These are phyloP conservation scores for Suillus decipiens DNA, from an alignment of 768 basidiomycete species.

Conservation along the genomic window DNA sequence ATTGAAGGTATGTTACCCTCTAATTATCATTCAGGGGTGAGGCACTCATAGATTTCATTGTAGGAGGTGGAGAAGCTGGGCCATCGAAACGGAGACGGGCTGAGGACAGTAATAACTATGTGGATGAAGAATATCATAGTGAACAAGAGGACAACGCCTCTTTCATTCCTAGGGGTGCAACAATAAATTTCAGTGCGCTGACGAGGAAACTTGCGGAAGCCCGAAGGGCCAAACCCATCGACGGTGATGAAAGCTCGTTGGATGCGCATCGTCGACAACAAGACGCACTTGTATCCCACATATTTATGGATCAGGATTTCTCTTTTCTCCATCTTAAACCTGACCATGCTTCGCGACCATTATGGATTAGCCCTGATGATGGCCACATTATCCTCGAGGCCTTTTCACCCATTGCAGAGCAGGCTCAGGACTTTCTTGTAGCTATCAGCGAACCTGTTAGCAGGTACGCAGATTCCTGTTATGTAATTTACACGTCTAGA, in stretches of 20 bases:
- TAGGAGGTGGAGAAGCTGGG: constrained; percentile 23
- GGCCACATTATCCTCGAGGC: constrained; percentile 95
- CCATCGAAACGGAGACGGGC: constrained; percentile 46
- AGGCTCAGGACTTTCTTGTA: constrained; percentile 97
- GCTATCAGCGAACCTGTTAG: constrained; percentile 99
- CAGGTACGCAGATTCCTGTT: constrained; percentile 61
- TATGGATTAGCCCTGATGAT: constrained; percentile 95
- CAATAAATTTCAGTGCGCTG: constrained; percentile 86
- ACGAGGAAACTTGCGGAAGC: constrained; percentile 77
- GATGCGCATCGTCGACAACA: constrained; percentile 72
- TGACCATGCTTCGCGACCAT: constrained; percentile 89
- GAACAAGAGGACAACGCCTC: constrained; percentile 35
- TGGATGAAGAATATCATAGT: constrained; percentile 54
- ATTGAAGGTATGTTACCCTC: constrained; percentile 37
- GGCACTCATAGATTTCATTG: constrained; percentile 6
- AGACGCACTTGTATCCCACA: constrained; percentile 75
- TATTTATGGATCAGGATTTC: constrained; percentile 85
- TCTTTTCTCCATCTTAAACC: constrained; percentile 84
- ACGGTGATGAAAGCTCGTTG: constrained; percentile 50
- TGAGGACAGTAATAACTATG: constrained; percentile 56
- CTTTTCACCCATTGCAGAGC: constrained; percentile 96
- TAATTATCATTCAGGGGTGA: background rate
- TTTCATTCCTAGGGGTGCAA: constrained; percentile 67
- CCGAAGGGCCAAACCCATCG: constrained; percentile 43
- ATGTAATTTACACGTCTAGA: constrained; percentile 32